Evolutionary conservation across 106 monocot genomes (phyloP).

Genomic region (Triglochin maritima): DNA sequence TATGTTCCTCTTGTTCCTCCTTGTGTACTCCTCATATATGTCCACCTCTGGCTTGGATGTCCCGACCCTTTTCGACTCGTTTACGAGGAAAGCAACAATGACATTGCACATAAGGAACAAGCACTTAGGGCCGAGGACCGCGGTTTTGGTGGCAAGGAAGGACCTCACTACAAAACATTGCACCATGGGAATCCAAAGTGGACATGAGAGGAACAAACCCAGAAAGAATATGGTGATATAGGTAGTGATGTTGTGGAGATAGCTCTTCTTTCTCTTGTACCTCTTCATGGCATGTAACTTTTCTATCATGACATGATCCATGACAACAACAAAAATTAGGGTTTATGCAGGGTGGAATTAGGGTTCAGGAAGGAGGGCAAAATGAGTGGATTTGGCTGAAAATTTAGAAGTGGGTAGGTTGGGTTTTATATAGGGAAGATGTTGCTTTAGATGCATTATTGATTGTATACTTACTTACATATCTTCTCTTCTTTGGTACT

Average conservation of each 20-base stretch:
- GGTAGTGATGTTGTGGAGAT: not conserved
- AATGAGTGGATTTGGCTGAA: not conserved
- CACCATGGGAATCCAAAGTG: slow-evolving; percentile 16
- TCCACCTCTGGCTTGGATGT: not conserved
- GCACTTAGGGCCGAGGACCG: slow-evolving; percentile 8
- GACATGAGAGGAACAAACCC: slow-evolving; percentile 18
- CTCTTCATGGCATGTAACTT: slow-evolving; percentile 20
- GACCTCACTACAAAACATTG: not conserved
- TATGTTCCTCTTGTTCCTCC: not conserved
- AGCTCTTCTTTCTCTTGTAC: slow-evolving; percentile 2
- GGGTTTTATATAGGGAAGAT: slow-evolving; percentile 1
- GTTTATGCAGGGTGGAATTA: too few species aligned
- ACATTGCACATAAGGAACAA: slow-evolving; percentile 17
- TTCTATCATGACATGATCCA: slow-evolving; percentile 14
- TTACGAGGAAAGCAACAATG: slow-evolving; percentile 17
- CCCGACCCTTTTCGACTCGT: slow-evolving; percentile 7
- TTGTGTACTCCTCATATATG: slow-evolving; percentile 9
- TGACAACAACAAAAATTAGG: not conserved
- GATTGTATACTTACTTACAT: too few species aligned
- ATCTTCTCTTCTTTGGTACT: not conserved
- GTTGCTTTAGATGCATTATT: too few species aligned
- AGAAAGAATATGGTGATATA: slow-evolving; percentile 2
- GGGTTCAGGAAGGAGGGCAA: too few species aligned
- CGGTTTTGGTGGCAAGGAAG: not conserved
- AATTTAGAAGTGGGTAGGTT: not conserved